phyloP scores from a whole-genome alignment of 495 filamentous ascomycete genomes.

The Neurospora sp. region DNA sequence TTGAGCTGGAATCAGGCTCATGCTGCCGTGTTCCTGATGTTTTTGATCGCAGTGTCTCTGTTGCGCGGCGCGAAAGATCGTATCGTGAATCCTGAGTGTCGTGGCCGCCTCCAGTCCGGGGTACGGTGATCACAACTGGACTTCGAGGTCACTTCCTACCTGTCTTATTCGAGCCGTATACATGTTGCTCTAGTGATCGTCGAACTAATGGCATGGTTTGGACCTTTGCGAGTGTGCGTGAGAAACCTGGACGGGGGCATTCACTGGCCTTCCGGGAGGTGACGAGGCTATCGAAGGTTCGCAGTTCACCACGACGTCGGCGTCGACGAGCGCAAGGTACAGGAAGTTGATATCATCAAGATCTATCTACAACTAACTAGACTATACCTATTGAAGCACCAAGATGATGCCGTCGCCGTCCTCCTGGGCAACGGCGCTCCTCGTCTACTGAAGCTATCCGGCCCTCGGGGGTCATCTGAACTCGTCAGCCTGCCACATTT shows the following conservation, averaged over 20 bases:
- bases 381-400: neutral
- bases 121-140: neutral
- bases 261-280: neutral
- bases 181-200: neutral
- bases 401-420: neutral
- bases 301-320: neutral
- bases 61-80: neutral
- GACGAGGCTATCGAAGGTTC: neutral
- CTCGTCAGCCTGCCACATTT: neutral
- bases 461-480: neutral
- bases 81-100: neutral
- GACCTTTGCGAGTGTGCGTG: neutral
- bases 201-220: neutral
- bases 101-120: neutral
- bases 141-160: neutral
- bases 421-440: neutral
- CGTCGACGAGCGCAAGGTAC: neutral
- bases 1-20: neutral
- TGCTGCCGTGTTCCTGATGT: neutral
- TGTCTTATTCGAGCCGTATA: neutral
- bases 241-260: neutral
- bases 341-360: neutral
- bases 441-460: neutral
- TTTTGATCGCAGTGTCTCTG: neutral
- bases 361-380: neutral